A percentile compares a stretch with the other conserved stretches of the same genome.
Evolutionary conservation across 208 protist species (phyloP).

Genomic region (Acanthamoeba rhysodes): DNA sequence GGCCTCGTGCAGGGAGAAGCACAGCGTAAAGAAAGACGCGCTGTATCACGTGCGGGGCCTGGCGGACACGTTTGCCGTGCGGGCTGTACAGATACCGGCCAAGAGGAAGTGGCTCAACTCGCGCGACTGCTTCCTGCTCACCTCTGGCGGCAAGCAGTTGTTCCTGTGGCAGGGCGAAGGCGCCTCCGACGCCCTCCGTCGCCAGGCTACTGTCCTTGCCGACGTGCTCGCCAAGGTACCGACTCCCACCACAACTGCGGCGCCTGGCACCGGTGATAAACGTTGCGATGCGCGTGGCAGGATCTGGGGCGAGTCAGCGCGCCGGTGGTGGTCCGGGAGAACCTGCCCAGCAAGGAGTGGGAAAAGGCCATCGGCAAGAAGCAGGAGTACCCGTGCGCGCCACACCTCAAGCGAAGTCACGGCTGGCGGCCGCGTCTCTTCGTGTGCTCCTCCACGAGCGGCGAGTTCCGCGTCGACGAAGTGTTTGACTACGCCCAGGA

Average conservation of each 20-base stretch:
- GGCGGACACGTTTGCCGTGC: not conserved
- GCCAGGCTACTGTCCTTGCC: conserved; percentile 13
- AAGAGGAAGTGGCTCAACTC: conserved; percentile 76
- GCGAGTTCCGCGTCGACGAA: conserved; percentile 78
- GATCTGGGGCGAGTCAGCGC: not conserved
- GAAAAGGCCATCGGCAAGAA: conserved; percentile 77
- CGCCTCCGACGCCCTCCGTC: conserved; percentile 23
- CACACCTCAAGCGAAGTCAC: not conserved
- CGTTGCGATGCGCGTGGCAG: not conserved
- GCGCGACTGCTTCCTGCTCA: conserved; percentile 81
- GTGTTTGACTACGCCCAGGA: conserved; percentile 81
- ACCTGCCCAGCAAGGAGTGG: conserved; percentile 64
- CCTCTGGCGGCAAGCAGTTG: not conserved
- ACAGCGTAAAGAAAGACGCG: conserved; percentile 15
- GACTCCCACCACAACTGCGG: too few relatives aligned
- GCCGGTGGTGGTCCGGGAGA: conserved; percentile 48
- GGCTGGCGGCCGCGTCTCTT: conserved; percentile 78
- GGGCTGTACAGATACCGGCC: conserved; percentile 71
- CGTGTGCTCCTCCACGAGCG: conserved; percentile 77
- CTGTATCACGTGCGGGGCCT: conserved; percentile 59
- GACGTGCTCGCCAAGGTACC: conserved; percentile 1
- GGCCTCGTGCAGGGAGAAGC: not conserved
- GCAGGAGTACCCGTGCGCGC: conserved; percentile 67
- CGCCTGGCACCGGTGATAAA: too few relatives aligned
- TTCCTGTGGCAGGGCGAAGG: conserved; percentile 77